Conservation (phyloP, 495 filamentous ascomycete species). For the Tuber melanosporum region DNA sequence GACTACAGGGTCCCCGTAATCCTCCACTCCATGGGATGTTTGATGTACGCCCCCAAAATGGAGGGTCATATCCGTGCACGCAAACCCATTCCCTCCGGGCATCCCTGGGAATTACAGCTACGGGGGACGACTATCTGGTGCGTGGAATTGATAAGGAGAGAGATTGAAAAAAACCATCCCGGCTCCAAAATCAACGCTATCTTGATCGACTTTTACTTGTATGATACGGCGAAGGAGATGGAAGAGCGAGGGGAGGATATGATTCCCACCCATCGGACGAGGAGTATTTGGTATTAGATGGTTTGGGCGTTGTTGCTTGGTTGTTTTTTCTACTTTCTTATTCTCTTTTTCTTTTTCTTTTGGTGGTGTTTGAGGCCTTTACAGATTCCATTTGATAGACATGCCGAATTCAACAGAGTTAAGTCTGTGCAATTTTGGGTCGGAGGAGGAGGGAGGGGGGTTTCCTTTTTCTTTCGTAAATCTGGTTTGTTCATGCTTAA, state of each 20-base stretch:
- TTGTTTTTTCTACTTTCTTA: background rate
- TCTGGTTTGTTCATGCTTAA: background rate
- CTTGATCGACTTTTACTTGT: constrained; percentile 92
- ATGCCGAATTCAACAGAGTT: background rate
- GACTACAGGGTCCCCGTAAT: constrained; percentile 97
- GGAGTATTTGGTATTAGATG: constrained; percentile 87
- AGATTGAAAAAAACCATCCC: constrained; percentile 68
- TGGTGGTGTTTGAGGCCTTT: background rate
- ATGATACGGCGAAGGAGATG: constrained; percentile 82
- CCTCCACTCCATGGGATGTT: constrained; percentile 71
- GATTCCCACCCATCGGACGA: constrained; percentile 85
- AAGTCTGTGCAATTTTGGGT: background rate
- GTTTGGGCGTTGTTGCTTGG: background rate
- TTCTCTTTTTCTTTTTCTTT: background rate
- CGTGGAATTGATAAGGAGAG: constrained; percentile 78
- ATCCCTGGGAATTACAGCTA: constrained; percentile 79
- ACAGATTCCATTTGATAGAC: background rate
- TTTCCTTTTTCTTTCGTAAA: background rate
- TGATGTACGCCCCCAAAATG: constrained; percentile 74
- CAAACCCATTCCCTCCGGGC: constrained; percentile 61
- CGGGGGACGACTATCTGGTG: constrained; percentile 89
- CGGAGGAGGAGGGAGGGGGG: too few species aligned
- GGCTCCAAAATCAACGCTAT: constrained; percentile 53
- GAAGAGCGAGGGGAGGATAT: constrained; percentile 56
- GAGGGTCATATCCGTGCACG: constrained; percentile 59